Percentiles rank a stretch among this genome's conserved stretches.
phyloP scores from a whole-genome alignment of 768 basidiomycete species.

The Russula ochroleuca region DNA sequence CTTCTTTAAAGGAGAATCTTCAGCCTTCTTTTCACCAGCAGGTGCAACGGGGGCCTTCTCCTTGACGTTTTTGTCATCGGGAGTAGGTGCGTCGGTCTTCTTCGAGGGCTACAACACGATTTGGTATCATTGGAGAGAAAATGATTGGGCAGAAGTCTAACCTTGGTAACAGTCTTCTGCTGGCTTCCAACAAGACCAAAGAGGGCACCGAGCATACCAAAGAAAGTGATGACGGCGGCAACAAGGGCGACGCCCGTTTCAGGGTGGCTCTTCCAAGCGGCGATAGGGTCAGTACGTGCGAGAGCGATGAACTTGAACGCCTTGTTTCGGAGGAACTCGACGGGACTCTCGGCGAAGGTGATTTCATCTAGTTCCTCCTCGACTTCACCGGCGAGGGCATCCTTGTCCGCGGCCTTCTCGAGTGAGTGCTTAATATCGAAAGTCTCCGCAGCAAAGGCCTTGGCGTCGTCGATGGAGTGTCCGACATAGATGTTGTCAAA shows the following conservation, averaged over 20 bases:
- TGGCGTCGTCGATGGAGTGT: slow-evolving; percentile 82
- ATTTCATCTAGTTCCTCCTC: slow-evolving; percentile 40
- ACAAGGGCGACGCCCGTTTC: slow-evolving; percentile 78
- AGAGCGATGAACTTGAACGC: slow-evolving; percentile 75
- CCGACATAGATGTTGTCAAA: slow-evolving; percentile 95
- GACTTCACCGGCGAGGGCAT: slow-evolving; percentile 40
- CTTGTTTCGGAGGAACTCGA: slow-evolving; percentile 75
- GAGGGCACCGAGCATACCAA: slow-evolving; percentile 79
- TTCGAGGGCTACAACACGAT: slow-evolving; percentile 52
- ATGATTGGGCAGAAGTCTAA: slow-evolving; percentile 32
- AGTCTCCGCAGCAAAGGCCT: slow-evolving; percentile 78
- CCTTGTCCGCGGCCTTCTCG: slow-evolving; percentile 62
- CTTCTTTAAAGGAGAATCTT: slow-evolving; percentile 67
- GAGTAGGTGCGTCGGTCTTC: slow-evolving; percentile 65
- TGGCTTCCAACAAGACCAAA: slow-evolving; percentile 73
- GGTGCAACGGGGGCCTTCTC: slow-evolving; percentile 64
- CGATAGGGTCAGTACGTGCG: slow-evolving; percentile 68
- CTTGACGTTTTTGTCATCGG: slow-evolving; percentile 60
- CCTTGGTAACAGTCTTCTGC: slow-evolving; percentile 71
- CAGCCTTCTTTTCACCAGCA: slow-evolving; percentile 71
- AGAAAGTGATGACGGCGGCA: slow-evolving; percentile 69
- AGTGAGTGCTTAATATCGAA: slow-evolving; percentile 85
- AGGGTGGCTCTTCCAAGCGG: slow-evolving; percentile 83
- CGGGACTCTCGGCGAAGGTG: slow-evolving; percentile 67
- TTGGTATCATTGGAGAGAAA: slow-evolving; percentile 2